These are phyloP conservation scores for Cyberlindnera maritima DNA, from an alignment of 805 yeast genomes.

Conservation along the genomic window DNA sequence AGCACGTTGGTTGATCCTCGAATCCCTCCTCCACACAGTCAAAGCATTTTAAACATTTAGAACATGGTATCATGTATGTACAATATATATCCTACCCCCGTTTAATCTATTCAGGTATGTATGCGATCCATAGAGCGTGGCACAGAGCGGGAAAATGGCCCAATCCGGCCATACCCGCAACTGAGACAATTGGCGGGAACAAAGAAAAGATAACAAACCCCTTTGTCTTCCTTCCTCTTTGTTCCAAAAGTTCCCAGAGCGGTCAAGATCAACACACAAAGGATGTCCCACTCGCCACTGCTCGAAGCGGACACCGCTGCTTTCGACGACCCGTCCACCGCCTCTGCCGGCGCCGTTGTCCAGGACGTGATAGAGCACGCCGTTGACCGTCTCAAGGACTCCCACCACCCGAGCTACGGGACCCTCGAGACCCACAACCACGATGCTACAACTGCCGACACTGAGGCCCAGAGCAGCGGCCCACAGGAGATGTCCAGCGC, in stretches of 20 bases:
- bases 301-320: constrained; percentile 18
- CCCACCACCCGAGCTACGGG: constrained; percentile 17
- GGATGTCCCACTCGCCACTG: constrained; percentile 14
- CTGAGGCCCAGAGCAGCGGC: constrained; percentile 5
- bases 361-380: constrained; percentile 16
- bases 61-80: no score
- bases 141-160: background rate
- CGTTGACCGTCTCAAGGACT: constrained; percentile 12
- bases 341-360: constrained; percentile 19
- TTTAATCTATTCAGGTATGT: no score
- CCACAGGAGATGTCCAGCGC: constrained; percentile 5
- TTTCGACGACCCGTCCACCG: constrained; percentile 18
- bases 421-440: constrained; percentile 7
- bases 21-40: no score
- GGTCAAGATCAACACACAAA: no score
- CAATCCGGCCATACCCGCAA: background rate
- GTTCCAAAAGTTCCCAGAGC: no score
- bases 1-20: constrained; percentile 43
- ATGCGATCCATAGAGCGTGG: background rate
- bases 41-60: background rate
- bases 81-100: no score
- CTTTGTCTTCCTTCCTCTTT: no score
- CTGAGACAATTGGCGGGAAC: background rate
- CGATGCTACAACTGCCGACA: background rate
- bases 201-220: background rate